Evolutionary conservation across 2,329 filamentous ascomycete species (phyloP).

Genomic region (Phaeomoniella chlamydospora): DNA sequence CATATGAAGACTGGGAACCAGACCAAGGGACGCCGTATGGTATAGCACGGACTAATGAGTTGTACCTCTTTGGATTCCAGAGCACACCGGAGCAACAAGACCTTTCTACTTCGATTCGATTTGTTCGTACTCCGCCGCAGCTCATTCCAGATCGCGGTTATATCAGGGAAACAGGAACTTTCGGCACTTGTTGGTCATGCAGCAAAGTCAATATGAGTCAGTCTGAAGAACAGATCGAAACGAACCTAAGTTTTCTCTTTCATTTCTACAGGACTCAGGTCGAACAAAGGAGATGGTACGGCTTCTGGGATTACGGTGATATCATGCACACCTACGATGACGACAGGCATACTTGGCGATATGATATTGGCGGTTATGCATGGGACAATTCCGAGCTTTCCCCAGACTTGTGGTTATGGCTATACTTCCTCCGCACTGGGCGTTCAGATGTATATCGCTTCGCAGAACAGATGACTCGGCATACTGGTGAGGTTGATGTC

Average conservation of each 20-base stretch:
- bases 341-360: constrained; percentile 46
- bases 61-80: constrained; percentile 39
- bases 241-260: constrained; percentile 40
- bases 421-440: constrained; percentile 45
- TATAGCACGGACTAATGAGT: constrained; percentile 42
- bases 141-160: background rate
- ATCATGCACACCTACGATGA: constrained; percentile 48
- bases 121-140: background rate
- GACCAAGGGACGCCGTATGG: constrained; percentile 43
- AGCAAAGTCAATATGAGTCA: background rate
- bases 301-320: constrained; percentile 49
- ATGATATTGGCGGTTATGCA: constrained; percentile 48
- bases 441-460: constrained; percentile 42
- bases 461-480: constrained; percentile 43
- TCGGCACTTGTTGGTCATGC: background rate
- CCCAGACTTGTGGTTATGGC: constrained; percentile 49
- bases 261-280: constrained; percentile 42
- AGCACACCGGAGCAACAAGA: constrained; percentile 20
- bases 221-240: constrained; percentile 29
- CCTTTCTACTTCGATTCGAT: background rate
- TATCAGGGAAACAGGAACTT: background rate
- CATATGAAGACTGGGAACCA: constrained; percentile 47
- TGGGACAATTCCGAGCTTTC: constrained; percentile 54
- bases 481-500: constrained; percentile 47
- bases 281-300: constrained; percentile 46